Evolutionary conservation across 306 rosid genomes (phyloP).

Genomic region (Lotus japonicus): DNA sequence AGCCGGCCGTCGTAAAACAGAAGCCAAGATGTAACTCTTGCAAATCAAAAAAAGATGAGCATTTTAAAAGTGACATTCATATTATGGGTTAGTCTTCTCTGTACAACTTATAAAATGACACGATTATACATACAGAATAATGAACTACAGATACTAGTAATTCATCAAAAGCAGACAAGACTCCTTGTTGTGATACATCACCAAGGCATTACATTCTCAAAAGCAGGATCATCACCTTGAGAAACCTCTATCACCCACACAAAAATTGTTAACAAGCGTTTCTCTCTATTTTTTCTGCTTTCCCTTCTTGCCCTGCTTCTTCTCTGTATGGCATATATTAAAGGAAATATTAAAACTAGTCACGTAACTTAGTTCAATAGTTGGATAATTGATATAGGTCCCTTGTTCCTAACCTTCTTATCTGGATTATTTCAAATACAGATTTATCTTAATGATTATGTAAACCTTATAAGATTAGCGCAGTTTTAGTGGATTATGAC

Average conservation of each 20-base stretch:
- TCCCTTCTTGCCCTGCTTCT: conserved; percentile 48
- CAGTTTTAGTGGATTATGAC: not conserved
- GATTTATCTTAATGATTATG: not conserved
- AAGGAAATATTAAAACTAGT: not conserved
- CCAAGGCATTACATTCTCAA: not conserved
- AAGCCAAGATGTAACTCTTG: too few species aligned
- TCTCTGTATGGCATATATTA: conserved; percentile 32
- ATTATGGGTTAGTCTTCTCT: not conserved
- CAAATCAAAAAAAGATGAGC: too few species aligned
- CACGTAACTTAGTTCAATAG: not conserved
- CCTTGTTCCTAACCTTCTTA: not conserved
- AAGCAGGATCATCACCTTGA: not conserved
- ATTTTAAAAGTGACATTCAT: not conserved
- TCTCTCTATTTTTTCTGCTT: conserved; percentile 22
- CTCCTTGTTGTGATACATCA: not conserved
- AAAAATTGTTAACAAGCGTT: not conserved
- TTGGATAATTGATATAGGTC: not conserved
- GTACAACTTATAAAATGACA: not conserved
- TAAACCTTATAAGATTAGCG: not conserved
- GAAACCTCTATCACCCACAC: not conserved
- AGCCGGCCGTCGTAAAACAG: too few species aligned
- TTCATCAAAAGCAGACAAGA: not conserved
- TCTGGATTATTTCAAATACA: not conserved
- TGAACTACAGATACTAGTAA: not conserved
- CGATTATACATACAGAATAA: not conserved